These are phyloP conservation scores for Vararia minispora DNA, from an alignment of 768 basidiomycete genomes.

Conservation along the genomic window DNA sequence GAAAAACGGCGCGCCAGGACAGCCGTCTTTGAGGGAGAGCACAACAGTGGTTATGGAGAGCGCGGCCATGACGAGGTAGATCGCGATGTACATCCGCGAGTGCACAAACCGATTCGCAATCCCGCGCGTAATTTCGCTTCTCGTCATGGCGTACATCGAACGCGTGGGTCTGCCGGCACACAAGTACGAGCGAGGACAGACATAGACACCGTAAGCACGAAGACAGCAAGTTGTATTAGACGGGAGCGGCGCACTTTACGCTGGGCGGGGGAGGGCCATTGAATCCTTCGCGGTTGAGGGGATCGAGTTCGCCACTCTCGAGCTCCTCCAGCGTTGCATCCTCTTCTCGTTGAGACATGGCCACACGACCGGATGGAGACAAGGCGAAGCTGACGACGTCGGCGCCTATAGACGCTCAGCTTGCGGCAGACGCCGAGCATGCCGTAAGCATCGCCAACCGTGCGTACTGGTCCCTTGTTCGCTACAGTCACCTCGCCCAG, in stretches of 20 bases:
- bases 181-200: slow-evolving; percentile 1
- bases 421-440: too few relatives aligned
- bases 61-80: slow-evolving; percentile 84
- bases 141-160: slow-evolving; percentile 78
- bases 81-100: slow-evolving; percentile 75
- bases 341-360: slow-evolving; percentile 18
- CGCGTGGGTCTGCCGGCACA: slow-evolving; percentile 46
- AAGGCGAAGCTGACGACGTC: too few relatives aligned
- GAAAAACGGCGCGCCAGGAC: slow-evolving; percentile 83
- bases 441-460: too few relatives aligned
- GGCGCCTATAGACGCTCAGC: too few relatives aligned
- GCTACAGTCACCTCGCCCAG: too few relatives aligned
- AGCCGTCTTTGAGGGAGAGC: slow-evolving; percentile 72
- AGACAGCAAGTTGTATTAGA: too few relatives aligned
- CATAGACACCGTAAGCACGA: slow-evolving; percentile 12
- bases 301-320: slow-evolving; percentile 22
- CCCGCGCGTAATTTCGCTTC: slow-evolving; percentile 72
- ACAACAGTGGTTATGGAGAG: slow-evolving; percentile 80
- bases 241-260: slow-evolving; percentile 15
- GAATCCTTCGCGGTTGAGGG: slow-evolving; percentile 13
- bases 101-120: slow-evolving; percentile 88
- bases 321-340: slow-evolving; percentile 19
- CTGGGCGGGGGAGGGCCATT: slow-evolving; percentile 9
- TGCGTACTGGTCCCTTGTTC: too few relatives aligned
- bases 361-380: slow-evolving; percentile 4